Evolutionary conservation across 169 alveolate genomes (phyloP).

Genomic region (Amoebophrya sp.): DNA sequence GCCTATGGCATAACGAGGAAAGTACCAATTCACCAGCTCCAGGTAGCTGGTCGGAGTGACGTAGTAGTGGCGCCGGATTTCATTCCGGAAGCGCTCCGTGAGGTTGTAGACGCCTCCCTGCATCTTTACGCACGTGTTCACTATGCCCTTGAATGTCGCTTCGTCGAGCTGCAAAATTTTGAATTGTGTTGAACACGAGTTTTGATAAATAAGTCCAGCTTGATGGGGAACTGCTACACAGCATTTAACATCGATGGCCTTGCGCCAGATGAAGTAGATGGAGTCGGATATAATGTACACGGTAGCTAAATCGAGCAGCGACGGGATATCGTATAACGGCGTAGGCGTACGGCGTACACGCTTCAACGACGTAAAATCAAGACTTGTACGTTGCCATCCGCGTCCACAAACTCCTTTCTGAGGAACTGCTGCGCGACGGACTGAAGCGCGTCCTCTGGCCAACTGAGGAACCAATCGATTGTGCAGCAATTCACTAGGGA

Average conservation of each 20-base stretch:
- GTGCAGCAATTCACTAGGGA: slow-evolving; percentile 85
- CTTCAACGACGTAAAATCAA: no score
- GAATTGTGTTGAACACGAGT: no score
- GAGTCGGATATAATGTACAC: no score
- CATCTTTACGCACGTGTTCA: slow-evolving; percentile 69
- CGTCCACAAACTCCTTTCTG: background rate
- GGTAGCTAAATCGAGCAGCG: no score
- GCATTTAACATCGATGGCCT: no score
- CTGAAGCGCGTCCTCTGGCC: slow-evolving; percentile 72
- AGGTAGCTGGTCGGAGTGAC: slow-evolving; percentile 92
- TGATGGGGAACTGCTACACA: no score
- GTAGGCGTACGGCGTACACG: no score
- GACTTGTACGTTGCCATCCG: background rate
- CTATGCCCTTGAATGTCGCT: slow-evolving; percentile 41
- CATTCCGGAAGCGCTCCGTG: slow-evolving; percentile 58
- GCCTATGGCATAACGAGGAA: no score
- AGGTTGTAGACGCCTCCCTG: slow-evolving; percentile 58
- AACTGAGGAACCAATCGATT: slow-evolving; percentile 79
- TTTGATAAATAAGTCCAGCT: no score
- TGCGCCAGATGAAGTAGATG: no score
- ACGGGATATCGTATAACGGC: no score
- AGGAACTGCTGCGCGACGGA: slow-evolving; percentile 31
- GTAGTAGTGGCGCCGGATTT: slow-evolving; percentile 70
- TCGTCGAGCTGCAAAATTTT: background rate
- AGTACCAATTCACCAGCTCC: slow-evolving; percentile 62